phyloP scores from a whole-genome alignment of 805 yeast species.

The Clavispora asparagi region DNA sequence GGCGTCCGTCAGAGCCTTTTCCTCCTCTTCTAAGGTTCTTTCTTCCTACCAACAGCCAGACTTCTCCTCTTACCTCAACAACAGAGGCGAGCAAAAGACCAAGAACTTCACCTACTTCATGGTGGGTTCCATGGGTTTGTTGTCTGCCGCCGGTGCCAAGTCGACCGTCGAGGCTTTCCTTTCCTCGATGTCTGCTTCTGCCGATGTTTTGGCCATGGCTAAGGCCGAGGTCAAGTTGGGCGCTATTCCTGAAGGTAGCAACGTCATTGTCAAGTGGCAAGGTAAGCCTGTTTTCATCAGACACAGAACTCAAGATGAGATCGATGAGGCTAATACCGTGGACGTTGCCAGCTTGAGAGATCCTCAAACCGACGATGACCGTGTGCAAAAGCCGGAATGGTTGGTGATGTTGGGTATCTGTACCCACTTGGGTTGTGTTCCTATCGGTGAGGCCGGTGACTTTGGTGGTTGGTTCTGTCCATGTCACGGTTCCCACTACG shows the following conservation, averaged over 20 bases:
- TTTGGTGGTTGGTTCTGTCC: conserved; percentile 99
- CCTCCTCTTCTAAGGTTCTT: conserved; percentile 49
- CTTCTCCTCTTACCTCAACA: conserved; percentile 74
- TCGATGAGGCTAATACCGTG: conserved; percentile 86
- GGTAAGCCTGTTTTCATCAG: conserved; percentile 99
- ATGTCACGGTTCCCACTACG: conserved; percentile 99
- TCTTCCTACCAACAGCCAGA: conserved; percentile 90
- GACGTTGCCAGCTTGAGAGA: conserved; percentile 80
- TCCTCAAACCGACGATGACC: conserved; percentile 88
- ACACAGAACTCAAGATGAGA: conserved; percentile 93
- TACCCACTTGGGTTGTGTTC: conserved; percentile 99
- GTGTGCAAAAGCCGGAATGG: conserved; percentile 98
- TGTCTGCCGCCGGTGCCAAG: conserved; percentile 92
- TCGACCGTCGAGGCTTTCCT: conserved; percentile 92
- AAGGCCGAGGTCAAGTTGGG: conserved; percentile 92
- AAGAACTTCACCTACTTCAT: conserved; percentile 93
- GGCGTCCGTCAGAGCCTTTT: conserved; percentile 45
- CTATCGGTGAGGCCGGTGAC: conserved; percentile 99
- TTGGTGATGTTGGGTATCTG: conserved; percentile 98
- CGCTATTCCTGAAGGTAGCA: conserved; percentile 95
- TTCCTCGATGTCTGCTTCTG: conserved; percentile 93
- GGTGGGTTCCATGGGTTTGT: conserved; percentile 92
- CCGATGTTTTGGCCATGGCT: conserved; percentile 99
- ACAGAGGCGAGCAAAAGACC: conserved; percentile 58
- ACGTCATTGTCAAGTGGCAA: conserved; percentile 98